A percentile compares a stretch with the other conserved stretches of the same genome.
Evolutionary conservation across 2,329 filamentous ascomycete genomes (phyloP).

Genomic region (Diaporthe eres): DNA sequence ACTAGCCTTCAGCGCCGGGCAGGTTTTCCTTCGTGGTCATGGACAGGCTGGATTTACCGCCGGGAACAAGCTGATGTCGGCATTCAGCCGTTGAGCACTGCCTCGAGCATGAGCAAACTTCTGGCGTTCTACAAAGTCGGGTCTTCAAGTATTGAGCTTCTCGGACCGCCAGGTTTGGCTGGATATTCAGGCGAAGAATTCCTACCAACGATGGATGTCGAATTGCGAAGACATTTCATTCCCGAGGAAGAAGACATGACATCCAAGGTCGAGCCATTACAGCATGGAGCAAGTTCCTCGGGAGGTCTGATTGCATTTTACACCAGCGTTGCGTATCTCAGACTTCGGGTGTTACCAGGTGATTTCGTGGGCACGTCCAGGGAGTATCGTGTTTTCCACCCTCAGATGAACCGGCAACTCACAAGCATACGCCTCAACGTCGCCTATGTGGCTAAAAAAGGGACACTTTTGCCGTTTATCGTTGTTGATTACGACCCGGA

Average conservation of each 20-base stretch:
- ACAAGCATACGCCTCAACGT: slow-evolving; percentile 12
- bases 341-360: not conserved
- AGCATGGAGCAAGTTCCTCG: too few relatives aligned
- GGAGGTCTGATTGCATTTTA: not conserved
- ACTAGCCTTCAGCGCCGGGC: slow-evolving; percentile 16
- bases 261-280: too few relatives aligned
- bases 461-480: not conserved
- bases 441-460: not conserved
- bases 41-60: slow-evolving; percentile 33
- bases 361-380: not conserved
- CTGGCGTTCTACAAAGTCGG: not conserved
- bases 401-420: not conserved
- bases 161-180: not conserved
- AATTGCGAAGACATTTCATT: not conserved
- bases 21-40: slow-evolving; percentile 32
- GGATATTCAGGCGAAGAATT: not conserved
- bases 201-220: not conserved
- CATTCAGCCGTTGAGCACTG: not conserved
- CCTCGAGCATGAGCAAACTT: not conserved
- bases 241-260: not conserved
- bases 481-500: not conserved
- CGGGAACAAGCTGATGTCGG: slow-evolving; percentile 28
- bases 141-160: not conserved
- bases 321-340: not conserved
- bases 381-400: slow-evolving; percentile 7